Evolutionary conservation across 495 filamentous ascomycete genomes (phyloP).

Genomic region (Aspergillus carlsbadensis): DNA sequence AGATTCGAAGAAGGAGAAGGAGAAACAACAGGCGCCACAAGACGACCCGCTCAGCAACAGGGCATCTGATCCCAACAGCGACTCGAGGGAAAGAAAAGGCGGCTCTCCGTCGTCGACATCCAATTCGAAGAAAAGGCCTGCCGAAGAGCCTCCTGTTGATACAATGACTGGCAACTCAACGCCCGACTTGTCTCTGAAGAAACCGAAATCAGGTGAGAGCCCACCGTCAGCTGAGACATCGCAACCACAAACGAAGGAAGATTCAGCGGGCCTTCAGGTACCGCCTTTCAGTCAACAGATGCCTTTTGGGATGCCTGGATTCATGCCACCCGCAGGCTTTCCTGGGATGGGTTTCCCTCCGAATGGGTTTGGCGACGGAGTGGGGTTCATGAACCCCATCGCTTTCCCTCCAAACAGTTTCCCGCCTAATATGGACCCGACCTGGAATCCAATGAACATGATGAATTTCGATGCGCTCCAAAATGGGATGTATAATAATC

Average conservation of each 20-base stretch:
- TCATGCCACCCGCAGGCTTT: conserved; percentile 35
- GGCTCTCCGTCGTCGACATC: conserved; percentile 29
- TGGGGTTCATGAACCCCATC: conserved; percentile 58
- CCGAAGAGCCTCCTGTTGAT: conserved; percentile 63
- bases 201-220: conserved; percentile 32
- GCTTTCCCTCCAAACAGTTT: conserved; percentile 46
- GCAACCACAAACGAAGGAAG: conserved; percentile 16
- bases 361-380: conserved; percentile 39
- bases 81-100: conserved; percentile 14
- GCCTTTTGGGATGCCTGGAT: conserved; percentile 31
- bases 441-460: conserved; percentile 51
- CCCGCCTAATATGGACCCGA: conserved; percentile 39
- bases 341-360: conserved; percentile 44
- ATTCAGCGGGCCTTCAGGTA: conserved; percentile 15
- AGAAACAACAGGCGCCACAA: conserved; percentile 44
- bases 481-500: conserved; percentile 50
- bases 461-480: conserved; percentile 42
- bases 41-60: conserved; percentile 33
- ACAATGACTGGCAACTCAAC: conserved; percentile 20
- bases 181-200: conserved; percentile 28
- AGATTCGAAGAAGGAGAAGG: conserved; percentile 59
- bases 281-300: conserved; percentile 35
- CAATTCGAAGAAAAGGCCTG: conserved; percentile 72
- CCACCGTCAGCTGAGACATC: conserved; percentile 9
- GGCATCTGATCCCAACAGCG: conserved; percentile 17